Evolutionary conservation across 1,284 basidiomycete species (phyloP), one percentile per base, ranked within the genome.

Genomic region (Boletus semigastroideus): DNA sequence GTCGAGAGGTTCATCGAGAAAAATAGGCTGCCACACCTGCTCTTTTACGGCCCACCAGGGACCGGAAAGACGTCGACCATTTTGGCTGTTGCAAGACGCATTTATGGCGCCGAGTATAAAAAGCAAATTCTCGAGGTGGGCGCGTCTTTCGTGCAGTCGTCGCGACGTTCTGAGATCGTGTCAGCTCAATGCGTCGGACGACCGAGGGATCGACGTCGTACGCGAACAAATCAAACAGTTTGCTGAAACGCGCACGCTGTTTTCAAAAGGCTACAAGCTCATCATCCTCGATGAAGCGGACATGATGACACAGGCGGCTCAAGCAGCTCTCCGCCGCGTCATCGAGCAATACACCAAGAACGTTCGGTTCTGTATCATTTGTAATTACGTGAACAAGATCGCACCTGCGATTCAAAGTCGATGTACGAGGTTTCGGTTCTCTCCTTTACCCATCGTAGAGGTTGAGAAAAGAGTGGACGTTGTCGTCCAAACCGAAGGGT

Each of bases 331-430:
- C 30, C 87, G 96, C 28, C 88, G 96, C 65, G 91, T 99, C 38
- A 98, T 99, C 58, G 97, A 99, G 72, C 95, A 98, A 63, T 98
- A 98, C 70, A 99, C 97, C 8, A 92, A 90, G 72, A 99, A 99
- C 66, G 97, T 98, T 56, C 87, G 97, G 33, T 99, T 99, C 72
- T 98, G 96, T 74, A 99, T 99, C 64, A 97, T 99, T 57, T 98
- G 97, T 82, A 99, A 99, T 74, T 99, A 99, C 63, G 97, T 99
- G 70, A 99, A 99, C 83, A 98, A 98, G 73, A 99, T 99, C 68
- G 89, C 91, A 7, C 97, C 97, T 4, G 97, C 97, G 20, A 97
- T 99, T 56, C 97, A 99, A 74, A 97, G 94, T 68, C 90, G 97
- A 46, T 99, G 97, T 74, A 99, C 97, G 3, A 82, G 96, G 34